Evolutionary conservation across 2,329 filamentous ascomycete species (phyloP).

Genomic region (Monosporascus sp.): DNA sequence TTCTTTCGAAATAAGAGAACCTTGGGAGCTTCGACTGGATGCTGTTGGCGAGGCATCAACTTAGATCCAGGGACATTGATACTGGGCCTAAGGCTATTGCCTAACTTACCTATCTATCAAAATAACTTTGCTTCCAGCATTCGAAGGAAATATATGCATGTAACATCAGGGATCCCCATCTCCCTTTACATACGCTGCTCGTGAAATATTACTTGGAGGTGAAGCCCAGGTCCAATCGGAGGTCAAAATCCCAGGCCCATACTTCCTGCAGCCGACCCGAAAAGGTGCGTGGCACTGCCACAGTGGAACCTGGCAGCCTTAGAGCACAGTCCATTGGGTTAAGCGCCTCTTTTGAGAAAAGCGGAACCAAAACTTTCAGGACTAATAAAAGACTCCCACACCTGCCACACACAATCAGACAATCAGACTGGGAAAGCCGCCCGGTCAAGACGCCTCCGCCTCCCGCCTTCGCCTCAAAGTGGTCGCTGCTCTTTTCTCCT

Average conservation of each 20-base stretch:
- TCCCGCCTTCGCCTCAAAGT: not conserved
- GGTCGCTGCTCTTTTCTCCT: not conserved
- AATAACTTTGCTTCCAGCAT: not conserved
- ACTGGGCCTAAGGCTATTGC: not conserved
- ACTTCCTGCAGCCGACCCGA: not conserved
- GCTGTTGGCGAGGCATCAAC: too few relatives aligned
- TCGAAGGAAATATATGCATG: not conserved
- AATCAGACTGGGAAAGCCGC: not conserved
- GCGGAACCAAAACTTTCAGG: not conserved
- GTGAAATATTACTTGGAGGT: not conserved
- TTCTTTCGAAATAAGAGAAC: too few relatives aligned
- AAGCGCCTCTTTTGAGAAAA: not conserved
- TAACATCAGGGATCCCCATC: not conserved
- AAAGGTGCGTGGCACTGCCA: not conserved
- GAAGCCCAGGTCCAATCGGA: not conserved
- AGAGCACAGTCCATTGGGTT: too few relatives aligned
- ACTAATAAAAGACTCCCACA: not conserved
- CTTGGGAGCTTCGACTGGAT: too few relatives aligned
- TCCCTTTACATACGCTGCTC: not conserved
- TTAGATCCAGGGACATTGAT: too few relatives aligned
- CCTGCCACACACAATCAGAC: not conserved
- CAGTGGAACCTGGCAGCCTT: not conserved
- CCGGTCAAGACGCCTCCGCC: not conserved
- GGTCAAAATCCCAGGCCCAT: not conserved
- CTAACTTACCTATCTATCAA: too few relatives aligned